phyloP scores from a whole-genome alignment of 1,284 basidiomycete species.

The Microbotryum intermedium region DNA sequence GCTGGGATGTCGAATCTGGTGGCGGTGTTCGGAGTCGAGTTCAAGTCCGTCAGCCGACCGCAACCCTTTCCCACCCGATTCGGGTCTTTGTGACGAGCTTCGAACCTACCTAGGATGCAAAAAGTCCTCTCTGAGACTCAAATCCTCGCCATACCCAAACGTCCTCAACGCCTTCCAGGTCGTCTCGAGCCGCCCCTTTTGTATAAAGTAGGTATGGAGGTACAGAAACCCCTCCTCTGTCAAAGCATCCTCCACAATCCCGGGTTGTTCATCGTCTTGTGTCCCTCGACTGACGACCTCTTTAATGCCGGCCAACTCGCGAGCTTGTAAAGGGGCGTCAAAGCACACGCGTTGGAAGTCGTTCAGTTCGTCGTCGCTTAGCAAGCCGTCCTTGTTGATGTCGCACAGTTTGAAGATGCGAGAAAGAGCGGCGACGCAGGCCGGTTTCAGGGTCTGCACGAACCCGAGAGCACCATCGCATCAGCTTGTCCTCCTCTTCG shows the following conservation, averaged over 20 bases:
- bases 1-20: slow-evolving; percentile 78
- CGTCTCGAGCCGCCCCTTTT: slow-evolving; percentile 89
- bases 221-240: slow-evolving; percentile 91
- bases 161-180: slow-evolving; percentile 94
- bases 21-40: too few species aligned
- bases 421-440: slow-evolving; percentile 75
- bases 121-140: slow-evolving; percentile 80
- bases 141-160: slow-evolving; percentile 92
- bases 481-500: background rate
- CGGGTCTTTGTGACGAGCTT: background rate
- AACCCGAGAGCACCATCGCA: too few species aligned
- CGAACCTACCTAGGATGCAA: slow-evolving; percentile 65
- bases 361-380: slow-evolving; percentile 86
- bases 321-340: slow-evolving; percentile 66
- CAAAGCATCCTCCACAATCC: slow-evolving; percentile 72
- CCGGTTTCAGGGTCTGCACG: slow-evolving; percentile 77
- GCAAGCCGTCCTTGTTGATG: slow-evolving; percentile 82
- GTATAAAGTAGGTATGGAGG: slow-evolving; percentile 94
- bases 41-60: slow-evolving; percentile 9
- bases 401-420: slow-evolving; percentile 97
- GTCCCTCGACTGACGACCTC: slow-evolving; percentile 21
- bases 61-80: background rate
- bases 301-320: slow-evolving; percentile 66
- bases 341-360: slow-evolving; percentile 72
- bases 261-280: slow-evolving; percentile 35